Percentiles rank a stretch among this genome's conserved stretches.
Conservation (phyloP, 495 filamentous ascomycete species). For the Sphaerosporella brunnea region DNA sequence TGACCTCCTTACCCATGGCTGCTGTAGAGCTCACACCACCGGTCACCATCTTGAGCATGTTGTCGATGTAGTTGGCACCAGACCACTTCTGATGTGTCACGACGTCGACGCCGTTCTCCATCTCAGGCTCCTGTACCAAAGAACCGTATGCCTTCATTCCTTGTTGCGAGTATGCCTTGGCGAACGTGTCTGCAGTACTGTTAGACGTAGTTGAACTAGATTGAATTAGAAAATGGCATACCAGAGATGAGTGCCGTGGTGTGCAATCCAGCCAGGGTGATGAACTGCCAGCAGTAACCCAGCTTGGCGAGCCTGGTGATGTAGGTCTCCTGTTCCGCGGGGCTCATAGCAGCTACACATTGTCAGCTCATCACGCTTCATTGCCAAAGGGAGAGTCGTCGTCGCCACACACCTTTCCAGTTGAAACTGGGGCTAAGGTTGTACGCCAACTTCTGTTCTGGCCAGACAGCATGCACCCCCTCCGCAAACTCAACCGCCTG, state of each 20-base stretch:
- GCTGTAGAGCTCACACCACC: slow-evolving; percentile 80
- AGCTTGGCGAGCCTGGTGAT: slow-evolving; percentile 71
- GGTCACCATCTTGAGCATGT: slow-evolving; percentile 89
- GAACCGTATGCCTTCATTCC: slow-evolving; percentile 97
- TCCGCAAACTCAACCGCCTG: slow-evolving; percentile 91
- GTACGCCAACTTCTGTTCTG: slow-evolving; percentile 94
- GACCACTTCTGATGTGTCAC: slow-evolving; percentile 98
- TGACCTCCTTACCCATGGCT: slow-evolving; percentile 95
- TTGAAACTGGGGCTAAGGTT: slow-evolving; percentile 98
- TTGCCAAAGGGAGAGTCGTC: neutral
- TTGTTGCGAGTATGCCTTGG: slow-evolving; percentile 55
- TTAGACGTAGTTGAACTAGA: no score
- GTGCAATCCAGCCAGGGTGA: slow-evolving; percentile 94
- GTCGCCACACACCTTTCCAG: slow-evolving; percentile 59
- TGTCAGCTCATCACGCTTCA: neutral
- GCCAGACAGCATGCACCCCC: slow-evolving; percentile 86
- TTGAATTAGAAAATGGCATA: no score
- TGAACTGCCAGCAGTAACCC: slow-evolving; percentile 99
- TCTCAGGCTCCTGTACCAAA: slow-evolving; percentile 93
- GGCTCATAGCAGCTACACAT: slow-evolving; percentile 57
- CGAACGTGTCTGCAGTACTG: slow-evolving; percentile 63
- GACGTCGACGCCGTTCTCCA: slow-evolving; percentile 74
- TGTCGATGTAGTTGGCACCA: slow-evolving; percentile 85
- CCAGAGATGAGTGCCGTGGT: slow-evolving; percentile 71
- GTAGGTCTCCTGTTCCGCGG: slow-evolving; percentile 89